A percentile compares a stretch with the other conserved stretches of the same genome.
Evolutionary conservation across 2,329 filamentous ascomycete genomes (phyloP).

Genomic region (Pseudogymnoascus sp.): DNA sequence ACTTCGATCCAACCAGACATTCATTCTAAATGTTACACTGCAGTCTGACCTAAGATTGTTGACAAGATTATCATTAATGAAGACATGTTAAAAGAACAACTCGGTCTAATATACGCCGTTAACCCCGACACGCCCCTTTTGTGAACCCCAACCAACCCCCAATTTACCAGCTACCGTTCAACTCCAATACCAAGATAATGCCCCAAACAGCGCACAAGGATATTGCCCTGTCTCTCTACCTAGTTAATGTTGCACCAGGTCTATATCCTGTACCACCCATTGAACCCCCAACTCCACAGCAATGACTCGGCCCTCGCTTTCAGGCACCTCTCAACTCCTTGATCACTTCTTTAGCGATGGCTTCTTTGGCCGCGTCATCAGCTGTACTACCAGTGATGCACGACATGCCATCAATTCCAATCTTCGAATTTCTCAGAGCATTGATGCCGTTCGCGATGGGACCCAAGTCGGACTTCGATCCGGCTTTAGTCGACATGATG

Average conservation of each 20-base stretch:
- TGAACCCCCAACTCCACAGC: neutral
- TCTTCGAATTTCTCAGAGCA: slow-evolving; percentile 1
- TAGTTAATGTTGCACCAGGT: neutral
- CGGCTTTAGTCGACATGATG: slow-evolving; percentile 12
- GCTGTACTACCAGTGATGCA: neutral
- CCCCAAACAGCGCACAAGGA: neutral
- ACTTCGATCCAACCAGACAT: neutral
- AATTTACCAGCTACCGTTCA: neutral
- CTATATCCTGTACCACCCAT: neutral
- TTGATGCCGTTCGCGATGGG: slow-evolving; percentile 7
- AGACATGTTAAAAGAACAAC: neutral
- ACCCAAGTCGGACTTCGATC: neutral
- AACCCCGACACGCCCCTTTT: slow-evolving; percentile 4
- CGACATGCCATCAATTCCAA: neutral
- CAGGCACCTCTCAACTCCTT: neutral
- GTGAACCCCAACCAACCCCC: neutral
- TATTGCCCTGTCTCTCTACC: neutral
- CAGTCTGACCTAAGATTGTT: neutral
- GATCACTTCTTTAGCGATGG: slow-evolving; percentile 1
- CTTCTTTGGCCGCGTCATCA: neutral
- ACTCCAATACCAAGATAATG: neutral
- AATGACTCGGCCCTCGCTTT: neutral
- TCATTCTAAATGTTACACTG: neutral
- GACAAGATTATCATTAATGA: neutral
- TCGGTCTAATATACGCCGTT: slow-evolving; percentile 2